Conservation (phyloP, 805 yeast species). For the Hanseniaspora lachancei region DNA sequence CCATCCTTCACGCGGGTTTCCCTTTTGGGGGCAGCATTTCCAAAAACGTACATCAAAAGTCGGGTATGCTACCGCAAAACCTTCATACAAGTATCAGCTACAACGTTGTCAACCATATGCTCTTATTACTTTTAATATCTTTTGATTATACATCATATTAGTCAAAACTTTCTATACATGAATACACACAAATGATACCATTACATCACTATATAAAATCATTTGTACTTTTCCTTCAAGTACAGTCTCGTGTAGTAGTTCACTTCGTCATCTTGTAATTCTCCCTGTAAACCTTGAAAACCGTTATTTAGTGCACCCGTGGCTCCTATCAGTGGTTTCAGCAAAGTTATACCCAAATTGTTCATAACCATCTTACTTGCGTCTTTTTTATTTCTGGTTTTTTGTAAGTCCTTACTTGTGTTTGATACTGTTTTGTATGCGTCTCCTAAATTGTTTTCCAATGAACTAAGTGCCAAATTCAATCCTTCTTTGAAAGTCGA, state of each 20-base stretch:
- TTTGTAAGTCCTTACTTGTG: constrained; percentile 49
- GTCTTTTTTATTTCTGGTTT: constrained; percentile 51
- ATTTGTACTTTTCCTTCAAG: constrained; percentile 47
- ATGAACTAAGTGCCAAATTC: constrained; percentile 55
- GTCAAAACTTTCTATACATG: too few relatives aligned
- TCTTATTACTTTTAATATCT: background rate
- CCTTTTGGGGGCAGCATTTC: too few relatives aligned
- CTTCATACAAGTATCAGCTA: too few relatives aligned
- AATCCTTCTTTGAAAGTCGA: constrained; percentile 56
- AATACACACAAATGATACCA: too few relatives aligned
- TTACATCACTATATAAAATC: background rate
- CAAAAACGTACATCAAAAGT: too few relatives aligned
- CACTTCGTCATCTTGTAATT: constrained; percentile 44
- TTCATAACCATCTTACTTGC: constrained; percentile 56
- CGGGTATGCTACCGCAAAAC: too few relatives aligned
- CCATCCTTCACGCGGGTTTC: too few relatives aligned
- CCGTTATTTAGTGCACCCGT: constrained; percentile 80
- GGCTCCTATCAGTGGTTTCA: constrained; percentile 82
- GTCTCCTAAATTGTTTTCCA: constrained; percentile 52
- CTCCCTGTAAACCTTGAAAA: constrained; percentile 70
- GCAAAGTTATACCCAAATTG: constrained; percentile 66
- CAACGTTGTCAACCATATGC: too few relatives aligned
- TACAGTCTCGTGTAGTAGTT: constrained; percentile 40
- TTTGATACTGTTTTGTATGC: constrained; percentile 52
- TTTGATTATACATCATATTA: too few relatives aligned